These are phyloP conservation scores for Linum tenue DNA, from an alignment of 345 rosid species.

Conservation along the genomic window DNA sequence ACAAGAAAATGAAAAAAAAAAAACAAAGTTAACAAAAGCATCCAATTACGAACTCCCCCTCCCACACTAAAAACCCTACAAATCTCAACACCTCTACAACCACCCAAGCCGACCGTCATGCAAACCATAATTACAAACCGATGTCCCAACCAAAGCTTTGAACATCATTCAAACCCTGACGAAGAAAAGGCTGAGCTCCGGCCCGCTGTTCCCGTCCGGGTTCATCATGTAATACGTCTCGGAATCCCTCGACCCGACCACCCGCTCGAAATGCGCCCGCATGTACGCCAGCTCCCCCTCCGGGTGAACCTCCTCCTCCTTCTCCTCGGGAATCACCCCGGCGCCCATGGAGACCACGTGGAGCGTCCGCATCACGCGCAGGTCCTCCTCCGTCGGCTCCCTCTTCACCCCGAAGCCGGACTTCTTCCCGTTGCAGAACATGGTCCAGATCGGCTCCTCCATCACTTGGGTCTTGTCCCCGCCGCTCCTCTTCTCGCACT, in stretches of 20 bases:
- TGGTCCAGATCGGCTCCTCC: conserved; percentile 68
- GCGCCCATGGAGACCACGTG: conserved; percentile 77
- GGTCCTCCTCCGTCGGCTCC: conserved; percentile 63
- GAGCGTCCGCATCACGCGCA: conserved; percentile 63
- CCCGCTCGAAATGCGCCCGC: conserved; percentile 75
- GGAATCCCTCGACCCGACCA: conserved; percentile 61
- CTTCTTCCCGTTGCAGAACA: conserved; percentile 66
- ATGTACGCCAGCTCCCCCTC: conserved; percentile 73
- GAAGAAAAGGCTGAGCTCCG: conserved; percentile 62
- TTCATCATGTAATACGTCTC: conserved; percentile 83
- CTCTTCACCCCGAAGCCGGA: conserved; percentile 72
- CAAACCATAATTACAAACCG: no score
- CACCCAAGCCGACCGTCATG: no score
- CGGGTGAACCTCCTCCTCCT: conserved; percentile 21
- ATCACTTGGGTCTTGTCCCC: conserved; percentile 46
- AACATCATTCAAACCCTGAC: conserved; percentile 55
- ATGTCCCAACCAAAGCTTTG: no score
- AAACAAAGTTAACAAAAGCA: no score
- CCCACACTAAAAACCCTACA: no score
- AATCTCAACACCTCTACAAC: no score
- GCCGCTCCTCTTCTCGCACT: conserved; percentile 55
- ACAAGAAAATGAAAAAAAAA: no score
- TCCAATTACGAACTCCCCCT: no score
- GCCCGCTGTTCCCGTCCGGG: conserved; percentile 65
- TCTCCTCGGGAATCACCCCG: conserved; percentile 47